Evolutionary conservation across 306 rosid genomes (phyloP), one percentile per base, ranked within the genome.

Genomic region (Quercus ilex): DNA sequence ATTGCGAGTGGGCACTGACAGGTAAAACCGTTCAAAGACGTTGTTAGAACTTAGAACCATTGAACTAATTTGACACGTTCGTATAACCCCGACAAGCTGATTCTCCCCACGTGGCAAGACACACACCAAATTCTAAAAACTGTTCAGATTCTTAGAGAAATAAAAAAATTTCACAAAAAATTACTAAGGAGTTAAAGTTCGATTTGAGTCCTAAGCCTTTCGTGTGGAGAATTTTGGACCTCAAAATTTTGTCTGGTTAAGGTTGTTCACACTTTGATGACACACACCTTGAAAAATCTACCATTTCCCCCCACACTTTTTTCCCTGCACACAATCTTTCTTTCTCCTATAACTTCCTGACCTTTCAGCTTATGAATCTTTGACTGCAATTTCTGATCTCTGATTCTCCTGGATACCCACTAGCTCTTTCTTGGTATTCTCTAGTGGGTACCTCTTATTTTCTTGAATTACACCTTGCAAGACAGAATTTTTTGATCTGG

Each of bases 191-290:
- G 49, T 64, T 20, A 55, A 25, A 81, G 49, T 70, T 76, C 60
- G 78, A 80, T 82, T 80, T 77, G 85, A 73, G 83, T 85, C 87
- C 62, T 56, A 38, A 30, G 20, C 73, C 46, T 77, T 64, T 38
- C 67, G 69, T 67, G 69, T 83, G 80, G 86, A 73, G 46, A 74
- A 85, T 35, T 89, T 85, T 82, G 74, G 86, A 73, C 97, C 98
- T 89, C 90, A 92, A 43, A 71, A 49, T 69, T 75, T 86, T 86
- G 69, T 87, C 78, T 82, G 90, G 93, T 89, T 63, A 74, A 83
- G 78, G 41, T 88, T 68, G 23, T 68, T 68, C 53, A 68, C 38
- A 35, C 72, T 68, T 68, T 35, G 53, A 17, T 89, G 80, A 38
- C 77, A 73, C 91, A 74, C 84, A 75, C 86, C 59, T 68, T 86